Evolutionary conservation across 345 rosid genomes (phyloP).

Genomic region (Gossypium stocksii): DNA sequence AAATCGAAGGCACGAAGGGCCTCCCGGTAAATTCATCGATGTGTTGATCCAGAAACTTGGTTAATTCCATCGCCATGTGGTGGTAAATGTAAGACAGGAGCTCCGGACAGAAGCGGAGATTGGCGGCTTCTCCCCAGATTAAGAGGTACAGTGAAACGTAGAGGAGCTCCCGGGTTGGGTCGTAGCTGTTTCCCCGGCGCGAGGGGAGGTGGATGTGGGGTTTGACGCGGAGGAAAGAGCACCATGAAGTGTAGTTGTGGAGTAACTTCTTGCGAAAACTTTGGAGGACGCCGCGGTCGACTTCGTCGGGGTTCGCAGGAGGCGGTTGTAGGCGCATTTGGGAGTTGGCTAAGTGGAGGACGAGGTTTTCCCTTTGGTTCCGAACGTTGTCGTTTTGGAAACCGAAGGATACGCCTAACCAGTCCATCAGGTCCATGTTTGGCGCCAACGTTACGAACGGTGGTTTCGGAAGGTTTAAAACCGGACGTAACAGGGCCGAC

Average conservation of each 20-base stretch:
- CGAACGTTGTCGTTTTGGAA: constrained; percentile 71
- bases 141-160: constrained; percentile 47
- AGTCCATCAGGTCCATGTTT: constrained; percentile 69
- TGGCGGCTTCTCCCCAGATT: constrained; percentile 68
- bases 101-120: constrained; percentile 53
- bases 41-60: constrained; percentile 30
- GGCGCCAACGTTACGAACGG: constrained; percentile 44
- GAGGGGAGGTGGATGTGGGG: constrained; percentile 34
- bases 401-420: constrained; percentile 64
- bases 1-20: constrained; percentile 42
- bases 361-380: constrained; percentile 86
- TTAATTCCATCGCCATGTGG: constrained; percentile 54
- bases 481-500: constrained; percentile 50
- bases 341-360: constrained; percentile 78
- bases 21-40: constrained; percentile 54
- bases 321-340: constrained; percentile 74
- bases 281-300: constrained; percentile 57
- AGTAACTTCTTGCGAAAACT: constrained; percentile 58
- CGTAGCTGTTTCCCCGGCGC: constrained; percentile 24
- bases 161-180: constrained; percentile 47
- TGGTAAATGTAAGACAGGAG: constrained; percentile 57
- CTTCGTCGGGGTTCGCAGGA: constrained; percentile 43
- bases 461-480: constrained; percentile 52
- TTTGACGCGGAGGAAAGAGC: constrained; percentile 51
- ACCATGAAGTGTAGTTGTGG: constrained; percentile 68